Evolutionary conservation across 192 early-diverging fungal species (phyloP), one percentile per base, ranked within the genome.

Genomic region (Jimgerdemannia lactiflua): DNA sequence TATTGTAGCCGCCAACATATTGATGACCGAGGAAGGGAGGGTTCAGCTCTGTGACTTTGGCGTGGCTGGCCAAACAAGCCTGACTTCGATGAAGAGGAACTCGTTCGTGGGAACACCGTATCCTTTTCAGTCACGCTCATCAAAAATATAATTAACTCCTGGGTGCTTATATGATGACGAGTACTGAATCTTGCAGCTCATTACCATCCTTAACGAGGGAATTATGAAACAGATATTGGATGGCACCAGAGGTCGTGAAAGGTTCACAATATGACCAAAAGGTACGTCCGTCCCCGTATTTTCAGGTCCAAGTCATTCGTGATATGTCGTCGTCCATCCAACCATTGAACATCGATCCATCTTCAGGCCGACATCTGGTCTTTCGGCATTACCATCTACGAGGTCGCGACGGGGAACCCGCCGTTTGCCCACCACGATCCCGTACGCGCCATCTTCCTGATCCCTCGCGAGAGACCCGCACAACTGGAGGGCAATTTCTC

Each of bases 21-120:
- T 99, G 20, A 83, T 97, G 54, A 98, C 96, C 8, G 89, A 90
- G 42, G 91, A 95, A 65, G 97, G 97, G 43, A 86, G 93, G 20
- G 94, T 98, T 20, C 96, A 98, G 79, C 82, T 99, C 59, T 96
- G 95, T 80, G 97, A 99, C 86, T 99, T 99, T 89, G 97, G 97
- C 44, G 97, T 99, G 2, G 95, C 94, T 11, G 93, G 94, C 39
- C 91, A 96, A 72, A 86, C 93, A 79, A 87, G 90, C 49, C 86
- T 91, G 77, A 88, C 89, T 54, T 88, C 87, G 29, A 43, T 90
- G 42, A 91, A 93, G 78, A 87, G 93, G 29, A 94, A 98, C 73
- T 97, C 96, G 18, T 98, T 99, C 84, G 98, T 99, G 66, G 98
- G 98, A 6, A 94, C 93, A 42, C 93, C 94, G 64, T 93, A 87